Evolutionary conservation across 768 basidiomycete species (phyloP).

Genomic region (Podaxis mareebaensis): DNA sequence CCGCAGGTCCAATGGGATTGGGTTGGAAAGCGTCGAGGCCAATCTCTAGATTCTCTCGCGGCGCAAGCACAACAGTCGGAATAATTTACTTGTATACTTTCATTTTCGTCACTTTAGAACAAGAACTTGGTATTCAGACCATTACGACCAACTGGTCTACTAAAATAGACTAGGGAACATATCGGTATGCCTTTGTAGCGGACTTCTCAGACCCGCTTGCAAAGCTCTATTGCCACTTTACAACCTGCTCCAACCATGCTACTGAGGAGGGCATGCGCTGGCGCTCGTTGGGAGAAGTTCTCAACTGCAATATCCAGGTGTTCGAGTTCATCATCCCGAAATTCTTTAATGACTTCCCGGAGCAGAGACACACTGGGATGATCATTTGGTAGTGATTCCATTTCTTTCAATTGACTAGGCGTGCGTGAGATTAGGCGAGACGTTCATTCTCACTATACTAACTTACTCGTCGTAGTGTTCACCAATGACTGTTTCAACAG

Average conservation of each 20-base stretch:
- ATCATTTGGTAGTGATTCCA: conserved; percentile 59
- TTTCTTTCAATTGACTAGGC: conserved; percentile 76
- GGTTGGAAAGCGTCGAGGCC: conserved; percentile 43
- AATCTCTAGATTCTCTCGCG: conserved; percentile 28
- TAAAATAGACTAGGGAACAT: conserved; percentile 1
- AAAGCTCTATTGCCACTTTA: conserved; percentile 86
- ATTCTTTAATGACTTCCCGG: conserved; percentile 72
- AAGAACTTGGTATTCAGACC: not conserved
- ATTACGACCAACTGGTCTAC: not conserved
- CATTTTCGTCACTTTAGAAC: not conserved
- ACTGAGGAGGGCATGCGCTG: conserved; percentile 88
- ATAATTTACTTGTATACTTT: conserved; percentile 14
- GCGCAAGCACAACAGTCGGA: conserved; percentile 20
- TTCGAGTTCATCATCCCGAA: conserved; percentile 93
- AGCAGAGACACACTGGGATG: conserved; percentile 83
- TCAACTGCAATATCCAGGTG: conserved; percentile 91
- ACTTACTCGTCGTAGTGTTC: conserved; percentile 98
- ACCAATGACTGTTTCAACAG: conserved; percentile 96
- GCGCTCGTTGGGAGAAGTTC: conserved; percentile 84
- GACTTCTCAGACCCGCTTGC: conserved; percentile 67
- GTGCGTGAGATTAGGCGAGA: conserved; percentile 15
- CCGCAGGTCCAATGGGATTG: conserved; percentile 54
- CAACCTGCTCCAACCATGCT: conserved; percentile 85
- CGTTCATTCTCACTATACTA: not conserved
- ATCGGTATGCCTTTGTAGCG: not conserved